Evolutionary conservation across 305 asterid genomes (phyloP), one percentile per base, ranked within the genome.

Genomic region (Caryopteris hybrid): DNA sequence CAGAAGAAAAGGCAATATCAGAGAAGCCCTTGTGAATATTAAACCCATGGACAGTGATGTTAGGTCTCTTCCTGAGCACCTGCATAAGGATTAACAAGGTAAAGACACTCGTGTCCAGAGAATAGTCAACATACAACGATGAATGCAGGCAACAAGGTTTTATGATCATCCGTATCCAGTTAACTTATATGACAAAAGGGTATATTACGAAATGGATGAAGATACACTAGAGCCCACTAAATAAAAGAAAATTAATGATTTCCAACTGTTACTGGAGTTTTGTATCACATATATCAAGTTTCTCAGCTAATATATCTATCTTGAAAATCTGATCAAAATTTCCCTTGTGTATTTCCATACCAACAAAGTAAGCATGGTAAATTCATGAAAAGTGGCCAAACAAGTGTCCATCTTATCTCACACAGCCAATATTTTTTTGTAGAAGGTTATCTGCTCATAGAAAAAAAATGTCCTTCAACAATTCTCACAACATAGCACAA

Each of bases 1-100:
- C 81, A 64, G 88, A 80, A 61, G 89, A 83, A 84, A 93, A 93
- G 7, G 93, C 86, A 60, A 93, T 80, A 75, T 93, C 99, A 63
- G 95, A 73, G 61, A 88, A 82, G 71, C 97, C 97, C 72, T 81
- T 87, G 61, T 66, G 86, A 66, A 66, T 78, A 74, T 74, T 80
- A 77, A 82, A 77, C 27, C 97, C 99, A 73, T 87, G 92, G 63
- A 88, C 87, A 47, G 84, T 88, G 74, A 89, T 70, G 61, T 77
- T 84, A 74, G 91, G 84, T 78, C 77, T 91, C 81, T 85, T 91
- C 65, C 81, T 80, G 76, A 94, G 75, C 39, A 83, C 84, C 99
- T 94, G 85, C 76, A 85, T 33, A 59, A 62, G 73, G 61, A 76
- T 56, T 70, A 67, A 73, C 63, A 76, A 61, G 55, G 31, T 74